Conservation (phyloP, 1,284 basidiomycete species). For the Cutaneotrichosporon spelunceum region DNA sequence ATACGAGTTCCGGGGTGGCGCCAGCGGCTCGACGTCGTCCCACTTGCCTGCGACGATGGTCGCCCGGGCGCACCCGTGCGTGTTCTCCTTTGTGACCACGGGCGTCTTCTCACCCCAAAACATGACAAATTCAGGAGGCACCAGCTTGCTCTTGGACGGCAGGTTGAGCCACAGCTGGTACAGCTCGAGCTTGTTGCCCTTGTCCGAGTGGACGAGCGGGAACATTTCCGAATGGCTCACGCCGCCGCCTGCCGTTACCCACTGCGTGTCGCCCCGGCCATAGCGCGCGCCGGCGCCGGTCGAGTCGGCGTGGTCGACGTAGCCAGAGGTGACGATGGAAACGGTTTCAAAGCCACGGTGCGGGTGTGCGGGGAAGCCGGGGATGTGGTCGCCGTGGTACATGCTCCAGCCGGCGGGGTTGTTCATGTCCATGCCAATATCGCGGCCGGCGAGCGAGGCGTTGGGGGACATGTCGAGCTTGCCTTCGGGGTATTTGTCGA, state of each 20-base stretch:
- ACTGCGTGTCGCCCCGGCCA: conserved; percentile 76
- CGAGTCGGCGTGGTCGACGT: conserved; percentile 24
- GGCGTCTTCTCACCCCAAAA: conserved; percentile 20
- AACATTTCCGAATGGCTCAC: conserved; percentile 76
- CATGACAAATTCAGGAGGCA: conserved; percentile 21
- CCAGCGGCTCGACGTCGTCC: conserved; percentile 13
- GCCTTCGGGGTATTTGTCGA: conserved; percentile 21
- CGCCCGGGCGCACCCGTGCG: conserved; percentile 10
- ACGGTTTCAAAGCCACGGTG: conserved; percentile 23
- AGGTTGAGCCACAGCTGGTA: conserved; percentile 27
- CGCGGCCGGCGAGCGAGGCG: conserved; percentile 14
- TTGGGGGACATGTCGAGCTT: conserved; percentile 12
- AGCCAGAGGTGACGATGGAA: conserved; percentile 16
- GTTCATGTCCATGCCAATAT: conserved; percentile 18
- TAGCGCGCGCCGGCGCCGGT: conserved; percentile 22
- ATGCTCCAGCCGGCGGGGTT: conserved; percentile 21
- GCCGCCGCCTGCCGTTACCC: conserved; percentile 79
- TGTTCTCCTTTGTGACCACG: conserved; percentile 13
- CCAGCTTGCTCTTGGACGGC: conserved; percentile 16
- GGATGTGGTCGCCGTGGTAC: conserved; percentile 19
- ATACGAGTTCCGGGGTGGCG: conserved; percentile 14
- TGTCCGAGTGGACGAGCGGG: conserved; percentile 14
- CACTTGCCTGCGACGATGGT: conserved; percentile 20
- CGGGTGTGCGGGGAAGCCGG: conserved; percentile 20
- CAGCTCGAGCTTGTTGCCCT: conserved; percentile 16